phyloP scores from a whole-genome alignment of 2,329 filamentous ascomycete genomes.

The Trichoderma sp. region DNA sequence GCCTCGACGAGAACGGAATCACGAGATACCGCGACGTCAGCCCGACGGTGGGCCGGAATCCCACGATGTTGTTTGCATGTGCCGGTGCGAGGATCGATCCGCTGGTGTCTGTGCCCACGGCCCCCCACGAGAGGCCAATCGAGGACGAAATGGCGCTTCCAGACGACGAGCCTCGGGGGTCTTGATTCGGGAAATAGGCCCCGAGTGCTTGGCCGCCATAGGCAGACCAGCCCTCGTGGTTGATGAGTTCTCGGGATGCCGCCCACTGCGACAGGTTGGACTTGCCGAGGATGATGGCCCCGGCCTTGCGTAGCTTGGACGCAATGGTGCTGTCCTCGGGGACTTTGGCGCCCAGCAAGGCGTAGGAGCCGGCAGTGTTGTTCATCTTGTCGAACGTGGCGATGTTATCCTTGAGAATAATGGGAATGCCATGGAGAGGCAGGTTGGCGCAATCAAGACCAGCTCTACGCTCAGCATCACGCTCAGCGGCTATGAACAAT shows the following conservation, averaged over 20 bases:
- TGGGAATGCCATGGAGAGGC: constrained; percentile 64
- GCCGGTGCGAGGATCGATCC: constrained; percentile 62
- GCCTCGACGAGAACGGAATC: constrained; percentile 64
- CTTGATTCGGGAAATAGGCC: constrained; percentile 62
- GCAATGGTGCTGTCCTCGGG: constrained; percentile 47
- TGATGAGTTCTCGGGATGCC: constrained; percentile 56
- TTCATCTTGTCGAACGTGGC: constrained; percentile 64
- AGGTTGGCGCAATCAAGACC: not conserved
- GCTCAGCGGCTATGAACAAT: constrained; percentile 38
- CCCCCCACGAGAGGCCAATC: constrained; percentile 59
- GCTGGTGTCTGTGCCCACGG: constrained; percentile 58
- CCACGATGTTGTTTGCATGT: constrained; percentile 60
- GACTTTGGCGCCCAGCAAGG: constrained; percentile 60
- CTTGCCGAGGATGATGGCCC: constrained; percentile 65
- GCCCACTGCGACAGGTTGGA: constrained; percentile 65
- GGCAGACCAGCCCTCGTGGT: constrained; percentile 63
- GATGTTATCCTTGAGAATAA: constrained; percentile 69
- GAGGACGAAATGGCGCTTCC: constrained; percentile 62
- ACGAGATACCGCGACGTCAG: constrained; percentile 64
- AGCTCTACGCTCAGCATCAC: constrained; percentile 36
- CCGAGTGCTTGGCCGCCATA: constrained; percentile 62
- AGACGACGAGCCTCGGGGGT: constrained; percentile 62
- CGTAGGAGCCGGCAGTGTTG: constrained; percentile 64
- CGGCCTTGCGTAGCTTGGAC: constrained; percentile 58
- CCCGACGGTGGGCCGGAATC: constrained; percentile 69